Evolutionary conservation across 306 rosid species (phyloP).

Genomic region (Ziziphus jujuba): DNA sequence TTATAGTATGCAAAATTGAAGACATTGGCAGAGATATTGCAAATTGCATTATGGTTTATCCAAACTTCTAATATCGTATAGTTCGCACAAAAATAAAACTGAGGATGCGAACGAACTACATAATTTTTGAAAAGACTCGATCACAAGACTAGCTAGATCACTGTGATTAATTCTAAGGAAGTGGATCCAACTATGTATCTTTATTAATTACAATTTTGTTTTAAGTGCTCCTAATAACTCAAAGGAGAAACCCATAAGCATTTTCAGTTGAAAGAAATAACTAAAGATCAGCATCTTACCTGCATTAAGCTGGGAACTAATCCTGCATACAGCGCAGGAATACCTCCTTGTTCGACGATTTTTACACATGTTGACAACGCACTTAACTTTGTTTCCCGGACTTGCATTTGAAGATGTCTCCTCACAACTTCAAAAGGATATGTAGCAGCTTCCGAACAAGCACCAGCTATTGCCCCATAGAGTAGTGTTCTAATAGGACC

Average conservation of each 20-base stretch:
- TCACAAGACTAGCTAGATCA: no score
- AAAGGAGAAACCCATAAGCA: background rate
- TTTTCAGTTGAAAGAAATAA: background rate
- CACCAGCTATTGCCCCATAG: conserved; percentile 88
- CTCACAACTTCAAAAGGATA: conserved; percentile 98
- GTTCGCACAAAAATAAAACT: no score
- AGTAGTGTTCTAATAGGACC: conserved; percentile 78
- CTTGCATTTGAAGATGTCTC: conserved; percentile 93
- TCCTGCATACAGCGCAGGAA: conserved; percentile 93
- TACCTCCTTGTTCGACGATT: conserved; percentile 82
- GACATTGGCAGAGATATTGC: no score
- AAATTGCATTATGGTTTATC: no score
- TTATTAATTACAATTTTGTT: background rate
- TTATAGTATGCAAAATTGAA: background rate
- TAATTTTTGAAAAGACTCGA: no score
- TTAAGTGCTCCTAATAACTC: background rate
- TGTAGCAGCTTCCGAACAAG: conserved; percentile 92
- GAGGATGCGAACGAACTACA: no score
- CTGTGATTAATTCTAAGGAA: no score
- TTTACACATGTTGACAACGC: conserved; percentile 70
- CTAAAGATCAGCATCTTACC: conserved; percentile 29
- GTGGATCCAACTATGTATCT: no score
- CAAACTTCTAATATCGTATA: no score
- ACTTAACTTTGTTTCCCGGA: conserved; percentile 61
- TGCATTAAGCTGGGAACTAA: conserved; percentile 91